Evolutionary conservation across 2,329 filamentous ascomycete genomes (phyloP), one percentile per base, ranked within the genome.

Genomic region (Phoma sp.): DNA sequence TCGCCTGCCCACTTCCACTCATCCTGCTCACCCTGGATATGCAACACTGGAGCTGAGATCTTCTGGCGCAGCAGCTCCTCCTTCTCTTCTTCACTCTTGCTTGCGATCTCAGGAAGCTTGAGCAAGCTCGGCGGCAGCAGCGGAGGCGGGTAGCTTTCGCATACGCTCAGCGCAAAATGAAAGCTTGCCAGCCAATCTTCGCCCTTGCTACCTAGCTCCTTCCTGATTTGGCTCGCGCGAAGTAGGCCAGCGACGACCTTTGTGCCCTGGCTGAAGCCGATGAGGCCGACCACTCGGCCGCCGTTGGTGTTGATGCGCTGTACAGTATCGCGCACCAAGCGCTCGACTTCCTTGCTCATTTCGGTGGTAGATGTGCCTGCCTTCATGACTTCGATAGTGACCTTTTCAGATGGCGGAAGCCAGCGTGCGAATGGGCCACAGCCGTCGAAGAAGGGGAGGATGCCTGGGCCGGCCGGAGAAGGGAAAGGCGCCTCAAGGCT

Each of bases 361-460:
- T 18, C 35, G 13, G 29, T 9, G 3, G 56, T 52, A 1, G 61
- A 59, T 2, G 46, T 33, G 2, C 65, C 66, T 5, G 5, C 5
- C 4, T 55, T 60, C 60, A 69, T 69, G 6, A 46, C 38, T 4
- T 62, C 51, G 40, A 59, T 14, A 10, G 53, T 59, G 38, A 65
- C 46, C 27, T 60, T 60, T 38, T 67, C 62, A 2, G 38, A 41
- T 5, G 61, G 57, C 1, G 63, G 66, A 0, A 71, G 39, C 72
- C 72, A 75, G 55, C 68, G 69, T 10, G 64, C 58, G 60, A 64
- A 75, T 5, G 72, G 72, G 7, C 70, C 72, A 63, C 68, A 72
- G 60, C 68, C 72, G 45, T 73, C 71, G 60, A 75, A 75, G 60
- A 74, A 72, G 33, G 72, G 72, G 37, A 75, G 69, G 45, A 75